phyloP scores from a whole-genome alignment of 805 yeast genomes.

The Teunomyces barrocoloradensis region DNA sequence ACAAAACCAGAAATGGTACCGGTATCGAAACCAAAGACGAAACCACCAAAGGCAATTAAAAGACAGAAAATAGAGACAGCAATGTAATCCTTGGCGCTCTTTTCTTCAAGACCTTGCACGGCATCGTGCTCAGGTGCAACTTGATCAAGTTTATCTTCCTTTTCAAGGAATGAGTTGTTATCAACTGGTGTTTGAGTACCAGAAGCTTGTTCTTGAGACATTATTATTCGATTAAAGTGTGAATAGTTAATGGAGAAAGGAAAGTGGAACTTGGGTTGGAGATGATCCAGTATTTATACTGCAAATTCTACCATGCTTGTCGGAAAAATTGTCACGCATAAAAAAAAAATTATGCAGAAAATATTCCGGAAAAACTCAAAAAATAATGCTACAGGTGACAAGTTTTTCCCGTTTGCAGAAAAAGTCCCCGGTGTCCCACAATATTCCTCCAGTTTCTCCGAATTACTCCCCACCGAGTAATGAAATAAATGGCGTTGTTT shows the following conservation, averaged over 20 bases:
- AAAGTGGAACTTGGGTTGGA: neutral
- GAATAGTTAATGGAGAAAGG: neutral
- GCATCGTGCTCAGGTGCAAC: constrained; percentile 4
- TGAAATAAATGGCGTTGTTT: constrained; percentile 1
- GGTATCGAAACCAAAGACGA: constrained; percentile 29
- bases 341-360: constrained; percentile 1
- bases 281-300: constrained; percentile 4
- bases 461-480: neutral
- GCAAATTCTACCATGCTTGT: neutral
- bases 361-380: neutral
- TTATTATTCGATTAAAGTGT: constrained; percentile 6
- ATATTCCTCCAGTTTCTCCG: constrained; percentile 10
- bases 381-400: neutral
- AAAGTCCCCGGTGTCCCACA: constrained; percentile 5
- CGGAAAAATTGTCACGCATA: constrained; percentile 1
- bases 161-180: constrained; percentile 23
- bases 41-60: constrained; percentile 30
- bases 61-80: constrained; percentile 30
- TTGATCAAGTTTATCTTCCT: constrained; percentile 17
- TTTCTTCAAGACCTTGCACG: constrained; percentile 25
- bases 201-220: constrained; percentile 25
- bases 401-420: neutral
- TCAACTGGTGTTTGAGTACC: constrained; percentile 35
- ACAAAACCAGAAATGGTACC: constrained; percentile 33
- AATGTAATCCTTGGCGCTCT: constrained; percentile 30